These are phyloP conservation scores for Leccinum cinnamomeum DNA, from an alignment of 1,284 basidiomycete genomes.

Conservation along the genomic window DNA sequence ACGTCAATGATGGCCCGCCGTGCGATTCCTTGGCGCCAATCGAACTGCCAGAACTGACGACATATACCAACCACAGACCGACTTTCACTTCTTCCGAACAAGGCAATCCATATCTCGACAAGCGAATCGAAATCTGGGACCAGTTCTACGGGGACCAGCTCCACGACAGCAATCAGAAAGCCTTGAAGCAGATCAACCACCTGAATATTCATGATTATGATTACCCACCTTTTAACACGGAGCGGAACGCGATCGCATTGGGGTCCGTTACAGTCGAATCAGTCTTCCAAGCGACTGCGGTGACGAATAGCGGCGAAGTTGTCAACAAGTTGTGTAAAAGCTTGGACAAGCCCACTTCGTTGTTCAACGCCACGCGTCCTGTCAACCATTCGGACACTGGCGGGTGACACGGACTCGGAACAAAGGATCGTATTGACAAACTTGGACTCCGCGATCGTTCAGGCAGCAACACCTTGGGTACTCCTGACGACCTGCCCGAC, in stretches of 20 bases:
- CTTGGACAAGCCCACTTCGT: slow-evolving; percentile 57
- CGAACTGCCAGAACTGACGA: slow-evolving; percentile 74
- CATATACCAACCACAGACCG: slow-evolving; percentile 69
- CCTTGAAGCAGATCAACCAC: slow-evolving; percentile 41
- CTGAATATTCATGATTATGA: not conserved
- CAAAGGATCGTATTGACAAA: slow-evolving; percentile 52
- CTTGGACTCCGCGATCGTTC: slow-evolving; percentile 76
- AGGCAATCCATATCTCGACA: slow-evolving; percentile 74
- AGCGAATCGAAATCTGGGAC: slow-evolving; percentile 72
- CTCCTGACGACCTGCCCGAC: slow-evolving; percentile 79
- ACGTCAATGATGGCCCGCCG: slow-evolving; percentile 80
- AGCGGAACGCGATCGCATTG: slow-evolving; percentile 80
- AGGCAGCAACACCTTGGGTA: slow-evolving; percentile 68
- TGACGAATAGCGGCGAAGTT: slow-evolving; percentile 71
- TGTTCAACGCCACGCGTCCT: slow-evolving; percentile 50
- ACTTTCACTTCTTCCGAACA: slow-evolving; percentile 78
- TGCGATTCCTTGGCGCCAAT: slow-evolving; percentile 59
- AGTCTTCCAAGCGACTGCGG: slow-evolving; percentile 62
- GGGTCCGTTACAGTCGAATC: slow-evolving; percentile 73
- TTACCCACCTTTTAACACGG: slow-evolving; percentile 74
- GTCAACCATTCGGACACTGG: slow-evolving; percentile 6
- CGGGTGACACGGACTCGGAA: not conserved
- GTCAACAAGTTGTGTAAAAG: slow-evolving; percentile 59
- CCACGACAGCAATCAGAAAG: slow-evolving; percentile 68
- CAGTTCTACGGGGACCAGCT: slow-evolving; percentile 71